Conservation (phyloP, 1,139 yeast genomes). For the Hansenula lynferdii region DNA sequence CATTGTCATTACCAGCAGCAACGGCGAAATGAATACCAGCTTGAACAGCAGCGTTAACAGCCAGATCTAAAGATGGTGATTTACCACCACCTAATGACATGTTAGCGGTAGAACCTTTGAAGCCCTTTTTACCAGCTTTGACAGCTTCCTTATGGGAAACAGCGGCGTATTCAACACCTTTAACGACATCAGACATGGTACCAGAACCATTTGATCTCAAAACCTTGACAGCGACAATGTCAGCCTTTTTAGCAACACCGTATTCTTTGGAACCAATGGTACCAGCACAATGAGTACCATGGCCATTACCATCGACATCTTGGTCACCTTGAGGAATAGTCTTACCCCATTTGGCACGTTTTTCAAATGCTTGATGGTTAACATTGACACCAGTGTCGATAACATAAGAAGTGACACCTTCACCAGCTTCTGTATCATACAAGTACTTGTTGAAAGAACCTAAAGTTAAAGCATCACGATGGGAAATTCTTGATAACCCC, state of each 20-base stretch:
- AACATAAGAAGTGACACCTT: conserved; percentile 85
- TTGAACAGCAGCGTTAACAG: conserved; percentile 78
- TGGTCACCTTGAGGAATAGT: conserved; percentile 82
- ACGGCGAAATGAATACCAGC: conserved; percentile 83
- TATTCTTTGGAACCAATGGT: conserved; percentile 69
- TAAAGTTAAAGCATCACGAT: conserved; percentile 71
- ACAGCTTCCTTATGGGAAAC: conserved; percentile 55
- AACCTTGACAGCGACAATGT: conserved; percentile 74
- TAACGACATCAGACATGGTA: conserved; percentile 73
- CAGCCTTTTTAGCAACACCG: conserved; percentile 77
- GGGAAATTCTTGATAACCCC: conserved; percentile 95
- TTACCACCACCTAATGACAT: conserved; percentile 90
- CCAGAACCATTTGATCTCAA: conserved; percentile 76
- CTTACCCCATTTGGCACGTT: conserved; percentile 93
- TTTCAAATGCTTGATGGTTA: conserved; percentile 77
- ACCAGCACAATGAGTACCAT: conserved; percentile 85
- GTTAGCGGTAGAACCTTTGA: conserved; percentile 84
- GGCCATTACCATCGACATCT: conserved; percentile 91
- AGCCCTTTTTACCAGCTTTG: conserved; percentile 53
- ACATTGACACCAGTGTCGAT: conserved; percentile 91
- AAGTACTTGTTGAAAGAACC: conserved; percentile 83
- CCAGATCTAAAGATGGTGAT: conserved; percentile 75
- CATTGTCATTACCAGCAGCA: conserved; percentile 86
- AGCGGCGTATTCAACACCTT: conserved; percentile 78
- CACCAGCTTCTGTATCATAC: conserved; percentile 80